These are phyloP conservation scores for Candida railenensis DNA, from an alignment of 805 yeast genomes.

Conservation along the genomic window DNA sequence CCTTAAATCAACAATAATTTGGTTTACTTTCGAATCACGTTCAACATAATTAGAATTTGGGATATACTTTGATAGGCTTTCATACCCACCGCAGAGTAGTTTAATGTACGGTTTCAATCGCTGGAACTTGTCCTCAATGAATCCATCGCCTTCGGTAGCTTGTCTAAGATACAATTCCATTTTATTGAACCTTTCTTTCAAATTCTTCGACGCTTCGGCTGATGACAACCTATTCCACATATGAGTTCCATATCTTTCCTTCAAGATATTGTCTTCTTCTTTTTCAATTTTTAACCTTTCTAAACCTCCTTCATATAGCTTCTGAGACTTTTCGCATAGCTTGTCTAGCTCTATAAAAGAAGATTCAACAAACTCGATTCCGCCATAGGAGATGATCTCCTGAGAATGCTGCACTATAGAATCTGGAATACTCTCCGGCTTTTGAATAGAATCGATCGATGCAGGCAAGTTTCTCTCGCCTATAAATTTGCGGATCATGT, in stretches of 20 bases:
- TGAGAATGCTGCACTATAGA: constrained; percentile 56
- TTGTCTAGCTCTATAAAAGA: constrained; percentile 46
- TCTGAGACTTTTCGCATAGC: constrained; percentile 39
- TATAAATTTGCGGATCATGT: constrained; percentile 42
- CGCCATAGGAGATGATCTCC: constrained; percentile 54
- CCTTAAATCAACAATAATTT: constrained; percentile 34
- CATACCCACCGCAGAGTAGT: constrained; percentile 42
- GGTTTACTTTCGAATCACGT: constrained; percentile 29
- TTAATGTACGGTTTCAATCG: constrained; percentile 48
- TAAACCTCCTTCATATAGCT: constrained; percentile 45
- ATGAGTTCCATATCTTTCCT: constrained; percentile 49
- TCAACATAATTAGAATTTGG: constrained; percentile 40
- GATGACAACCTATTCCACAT: constrained; percentile 57
- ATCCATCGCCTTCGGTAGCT: constrained; percentile 62
- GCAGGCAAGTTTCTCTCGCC: constrained; percentile 57
- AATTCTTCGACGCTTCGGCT: constrained; percentile 38
- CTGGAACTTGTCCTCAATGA: constrained; percentile 45
- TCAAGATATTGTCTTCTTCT: constrained; percentile 53
- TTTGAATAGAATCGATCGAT: constrained; percentile 57
- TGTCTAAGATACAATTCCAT: constrained; percentile 50
- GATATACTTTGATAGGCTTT: constrained; percentile 28
- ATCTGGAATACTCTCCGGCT: constrained; percentile 58
- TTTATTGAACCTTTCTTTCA: constrained; percentile 39
- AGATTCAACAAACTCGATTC: constrained; percentile 40
- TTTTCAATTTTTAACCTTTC: constrained; percentile 49